Evolutionary conservation across 169 alveolate species (phyloP).

Genomic region (Cytauxzoon felis): DNA sequence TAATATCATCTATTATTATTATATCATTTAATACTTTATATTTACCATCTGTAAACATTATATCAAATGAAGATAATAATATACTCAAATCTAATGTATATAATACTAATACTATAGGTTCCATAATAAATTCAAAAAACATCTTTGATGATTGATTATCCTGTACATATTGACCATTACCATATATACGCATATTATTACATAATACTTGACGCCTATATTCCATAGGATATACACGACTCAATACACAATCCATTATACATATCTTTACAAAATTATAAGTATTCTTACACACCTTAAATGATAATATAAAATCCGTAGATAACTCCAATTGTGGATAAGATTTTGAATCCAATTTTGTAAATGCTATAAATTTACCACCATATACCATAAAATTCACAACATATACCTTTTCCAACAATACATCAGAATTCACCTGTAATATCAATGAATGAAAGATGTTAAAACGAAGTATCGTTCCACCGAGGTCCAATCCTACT

Average conservation of each 20-base stretch:
- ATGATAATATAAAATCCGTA: constrained; percentile 58
- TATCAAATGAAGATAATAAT: constrained; percentile 24
- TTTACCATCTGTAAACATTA: constrained; percentile 54
- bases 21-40: constrained; percentile 23
- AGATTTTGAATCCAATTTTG: constrained; percentile 47
- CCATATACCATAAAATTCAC: constrained; percentile 31
- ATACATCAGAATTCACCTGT: constrained; percentile 2
- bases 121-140: constrained; percentile 45
- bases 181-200: constrained; percentile 37
- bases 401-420: constrained; percentile 27
- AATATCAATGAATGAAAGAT: no score
- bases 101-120: constrained; percentile 39
- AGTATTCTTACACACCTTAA: constrained; percentile 35
- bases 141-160: constrained; percentile 42
- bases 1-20: constrained; percentile 1
- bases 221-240: constrained; percentile 53
- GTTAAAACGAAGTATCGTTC: no score
- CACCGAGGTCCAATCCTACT: no score
- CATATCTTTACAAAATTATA: constrained; percentile 41
- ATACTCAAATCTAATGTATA: constrained; percentile 57
- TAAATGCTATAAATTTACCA: constrained; percentile 65
- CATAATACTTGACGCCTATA: constrained; percentile 42
- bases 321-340: constrained; percentile 64
- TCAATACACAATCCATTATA: constrained; percentile 47
- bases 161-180: constrained; percentile 48